Evolutionary conservation across 306 rosid species (phyloP).

Genomic region (Urtica urens): DNA sequence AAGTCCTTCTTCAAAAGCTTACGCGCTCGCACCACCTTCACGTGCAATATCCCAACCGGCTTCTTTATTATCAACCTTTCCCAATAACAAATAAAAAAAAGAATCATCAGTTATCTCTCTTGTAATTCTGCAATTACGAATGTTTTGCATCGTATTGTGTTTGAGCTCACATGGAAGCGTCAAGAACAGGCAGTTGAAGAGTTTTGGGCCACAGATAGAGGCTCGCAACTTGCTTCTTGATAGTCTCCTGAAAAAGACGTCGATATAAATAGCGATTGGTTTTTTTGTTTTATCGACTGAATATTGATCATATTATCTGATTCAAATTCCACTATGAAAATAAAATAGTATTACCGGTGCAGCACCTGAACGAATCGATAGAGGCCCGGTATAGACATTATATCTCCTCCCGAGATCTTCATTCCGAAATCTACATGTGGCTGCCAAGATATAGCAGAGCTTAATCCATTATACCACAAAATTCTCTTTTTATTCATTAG

Average conservation of each 20-base stretch:
- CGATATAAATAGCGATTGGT: no score
- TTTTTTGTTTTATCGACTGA: no score
- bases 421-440: constrained; percentile 85
- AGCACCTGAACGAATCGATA: constrained; percentile 77
- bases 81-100: not conserved
- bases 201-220: constrained; percentile 81
- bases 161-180: constrained; percentile 51
- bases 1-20: constrained; percentile 87
- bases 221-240: constrained; percentile 56
- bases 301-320: no score
- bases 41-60: constrained; percentile 90
- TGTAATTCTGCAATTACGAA: not conserved
- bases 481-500: not conserved
- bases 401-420: constrained; percentile 62
- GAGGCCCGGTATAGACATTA: constrained; percentile 90
- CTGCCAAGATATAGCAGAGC: constrained; percentile 31
- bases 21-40: constrained; percentile 63
- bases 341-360: constrained; percentile 14
- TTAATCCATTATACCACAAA: constrained; percentile 6
- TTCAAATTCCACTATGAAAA: constrained; percentile 4
- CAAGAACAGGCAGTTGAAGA: constrained; percentile 68
- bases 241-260: constrained; percentile 47
- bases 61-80: constrained; percentile 51
- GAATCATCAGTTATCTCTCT: no score
- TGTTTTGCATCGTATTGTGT: no score